A percentile compares a stretch with the other conserved stretches of the same genome.
Conservation (phyloP, 495 filamentous ascomycete species). For the Penicillium herquei region DNA sequence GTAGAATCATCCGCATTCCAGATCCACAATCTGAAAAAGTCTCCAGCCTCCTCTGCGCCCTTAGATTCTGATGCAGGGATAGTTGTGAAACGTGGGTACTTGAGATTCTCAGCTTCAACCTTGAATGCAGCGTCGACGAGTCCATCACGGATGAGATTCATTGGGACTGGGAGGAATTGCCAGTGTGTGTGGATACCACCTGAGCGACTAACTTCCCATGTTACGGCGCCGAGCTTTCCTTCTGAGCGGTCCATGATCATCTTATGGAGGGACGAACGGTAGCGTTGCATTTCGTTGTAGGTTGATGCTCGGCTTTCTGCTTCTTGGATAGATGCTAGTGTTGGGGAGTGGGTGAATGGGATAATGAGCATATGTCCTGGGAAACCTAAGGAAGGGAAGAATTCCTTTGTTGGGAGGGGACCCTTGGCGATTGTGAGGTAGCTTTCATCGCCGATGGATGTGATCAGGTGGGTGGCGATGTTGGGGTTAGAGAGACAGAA, state of each 20-base stretch:
- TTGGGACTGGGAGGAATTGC: constrained; percentile 85
- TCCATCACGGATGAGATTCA: constrained; percentile 59
- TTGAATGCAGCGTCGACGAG: constrained; percentile 82
- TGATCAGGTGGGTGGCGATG: constrained; percentile 81
- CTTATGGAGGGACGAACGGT: constrained; percentile 65
- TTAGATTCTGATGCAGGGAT: constrained; percentile 28
- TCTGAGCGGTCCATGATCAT: constrained; percentile 57
- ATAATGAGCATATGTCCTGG: constrained; percentile 90
- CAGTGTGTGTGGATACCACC: constrained; percentile 85
- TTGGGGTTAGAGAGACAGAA: constrained; percentile 89
- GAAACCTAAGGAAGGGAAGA: constrained; percentile 68
- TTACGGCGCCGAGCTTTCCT: constrained; percentile 70
- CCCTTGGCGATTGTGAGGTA: constrained; percentile 94
- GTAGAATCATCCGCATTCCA: constrained; percentile 45
- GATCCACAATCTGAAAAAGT: constrained; percentile 85
- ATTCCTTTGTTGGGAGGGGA: constrained; percentile 67
- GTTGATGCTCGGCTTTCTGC: constrained; percentile 52
- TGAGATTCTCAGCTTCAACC: constrained; percentile 75
- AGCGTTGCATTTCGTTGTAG: constrained; percentile 75
- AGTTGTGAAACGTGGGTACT: constrained; percentile 55
- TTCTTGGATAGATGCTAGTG: constrained; percentile 58
- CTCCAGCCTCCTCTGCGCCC: constrained; percentile 47
- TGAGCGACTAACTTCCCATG: constrained; percentile 81
- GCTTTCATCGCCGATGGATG: constrained; percentile 76
- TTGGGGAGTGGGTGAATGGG: constrained; percentile 74